A percentile compares a stretch with the other conserved stretches of the same genome.
phyloP scores from a whole-genome alignment of 2,329 filamentous ascomycete species.

The Coniochaeta sp. region DNA sequence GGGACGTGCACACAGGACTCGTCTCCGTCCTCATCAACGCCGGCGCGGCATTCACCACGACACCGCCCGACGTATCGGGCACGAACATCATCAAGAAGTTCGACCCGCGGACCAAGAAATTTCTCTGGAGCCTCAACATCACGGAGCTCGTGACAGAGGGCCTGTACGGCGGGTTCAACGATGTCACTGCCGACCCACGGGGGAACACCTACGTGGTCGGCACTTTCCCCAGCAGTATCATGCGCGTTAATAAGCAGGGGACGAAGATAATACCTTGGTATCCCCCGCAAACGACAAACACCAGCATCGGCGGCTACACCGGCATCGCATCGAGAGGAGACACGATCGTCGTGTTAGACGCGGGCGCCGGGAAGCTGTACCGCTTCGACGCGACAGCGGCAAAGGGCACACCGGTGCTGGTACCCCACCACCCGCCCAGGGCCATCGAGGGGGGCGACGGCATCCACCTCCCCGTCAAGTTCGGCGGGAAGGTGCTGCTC shows the following conservation, averaged over 20 bases:
- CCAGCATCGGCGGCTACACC: slow-evolving; percentile 17
- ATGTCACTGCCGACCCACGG: slow-evolving; percentile 25
- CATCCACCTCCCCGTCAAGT: slow-evolving; percentile 23
- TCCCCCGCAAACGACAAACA: slow-evolving; percentile 16
- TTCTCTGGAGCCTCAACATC: slow-evolving; percentile 25
- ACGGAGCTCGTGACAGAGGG: slow-evolving; percentile 19
- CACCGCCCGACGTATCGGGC: slow-evolving; percentile 25
- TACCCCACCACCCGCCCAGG: slow-evolving; percentile 14
- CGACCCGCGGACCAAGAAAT: slow-evolving; percentile 15
- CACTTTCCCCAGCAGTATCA: slow-evolving; percentile 26
- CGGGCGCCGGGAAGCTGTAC: slow-evolving; percentile 24
- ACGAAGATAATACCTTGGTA: slow-evolving; percentile 21
- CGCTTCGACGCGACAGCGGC: slow-evolving; percentile 22
- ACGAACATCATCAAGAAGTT: slow-evolving; percentile 28
- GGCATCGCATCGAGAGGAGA: slow-evolving; percentile 18
- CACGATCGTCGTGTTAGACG: slow-evolving; percentile 24
- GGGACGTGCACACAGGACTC: slow-evolving; percentile 21
- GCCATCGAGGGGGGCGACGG: slow-evolving; percentile 17
- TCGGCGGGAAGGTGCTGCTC: slow-evolving; percentile 24
- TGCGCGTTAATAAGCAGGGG: slow-evolving; percentile 23
- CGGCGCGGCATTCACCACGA: slow-evolving; percentile 24
- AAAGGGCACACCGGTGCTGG: slow-evolving; percentile 13
- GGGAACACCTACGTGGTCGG: slow-evolving; percentile 30
- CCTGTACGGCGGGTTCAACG: slow-evolving; percentile 28
- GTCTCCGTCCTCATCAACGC: slow-evolving; percentile 28